These are phyloP conservation scores for Hansenula lynferdii DNA, from an alignment of 1,139 yeast genomes.

Conservation along the genomic window DNA sequence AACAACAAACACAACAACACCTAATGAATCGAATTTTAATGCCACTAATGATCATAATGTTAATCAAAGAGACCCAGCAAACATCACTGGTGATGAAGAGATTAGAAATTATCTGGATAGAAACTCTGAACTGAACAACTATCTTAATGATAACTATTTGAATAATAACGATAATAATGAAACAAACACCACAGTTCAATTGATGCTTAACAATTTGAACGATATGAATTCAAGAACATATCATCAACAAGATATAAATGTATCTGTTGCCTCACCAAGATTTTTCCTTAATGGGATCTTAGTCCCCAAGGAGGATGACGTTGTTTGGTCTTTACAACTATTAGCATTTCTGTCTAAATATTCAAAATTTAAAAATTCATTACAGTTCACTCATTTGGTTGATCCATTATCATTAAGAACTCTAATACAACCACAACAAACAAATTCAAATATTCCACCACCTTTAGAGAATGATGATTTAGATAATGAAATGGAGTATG, in stretches of 20 bases:
- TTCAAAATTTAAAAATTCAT: slow-evolving; percentile 66
- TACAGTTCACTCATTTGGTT: slow-evolving; percentile 66
- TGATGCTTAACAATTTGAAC: neutral
- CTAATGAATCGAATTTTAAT: no score
- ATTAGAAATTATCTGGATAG: no score
- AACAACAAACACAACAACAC: no score
- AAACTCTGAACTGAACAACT: neutral
- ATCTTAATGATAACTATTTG: neutral
- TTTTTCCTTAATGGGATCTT: slow-evolving; percentile 70
- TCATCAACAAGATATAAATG: slow-evolving; percentile 19
- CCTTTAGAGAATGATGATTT: slow-evolving; percentile 3
- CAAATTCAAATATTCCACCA: neutral
- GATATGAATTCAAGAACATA: no score
- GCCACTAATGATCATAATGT: no score
- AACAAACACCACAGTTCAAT: no score
- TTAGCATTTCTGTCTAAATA: slow-evolving; percentile 92
- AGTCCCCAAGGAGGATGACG: slow-evolving; percentile 88
- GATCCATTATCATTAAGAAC: slow-evolving; percentile 35
- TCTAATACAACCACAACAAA: slow-evolving; percentile 8
- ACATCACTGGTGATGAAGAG: no score
- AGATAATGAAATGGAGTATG: slow-evolving; percentile 7
- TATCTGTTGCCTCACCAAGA: slow-evolving; percentile 43
- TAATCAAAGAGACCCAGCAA: no score
- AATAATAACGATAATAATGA: neutral
- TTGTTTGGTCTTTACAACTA: slow-evolving; percentile 88